phyloP scores from a whole-genome alignment of 306 rosid species.

The Gillenia trifoliata region DNA sequence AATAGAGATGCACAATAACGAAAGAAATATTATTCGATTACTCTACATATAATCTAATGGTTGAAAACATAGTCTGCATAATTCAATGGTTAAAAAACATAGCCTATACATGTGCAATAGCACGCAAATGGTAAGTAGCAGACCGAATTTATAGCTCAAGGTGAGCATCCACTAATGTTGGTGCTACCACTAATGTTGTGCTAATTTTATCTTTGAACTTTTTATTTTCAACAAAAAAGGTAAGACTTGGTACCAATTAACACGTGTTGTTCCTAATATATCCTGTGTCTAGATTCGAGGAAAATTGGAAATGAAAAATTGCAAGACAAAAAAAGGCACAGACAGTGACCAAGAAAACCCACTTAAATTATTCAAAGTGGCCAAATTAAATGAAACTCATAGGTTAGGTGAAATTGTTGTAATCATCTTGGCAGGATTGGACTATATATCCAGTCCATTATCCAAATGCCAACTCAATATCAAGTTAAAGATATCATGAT shows the following conservation, averaged over 20 bases:
- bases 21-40: neutral
- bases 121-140: neutral
- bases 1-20: no score
- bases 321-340: constrained; percentile 4
- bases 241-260: no score
- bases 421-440: neutral
- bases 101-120: neutral
- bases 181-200: constrained; percentile 34
- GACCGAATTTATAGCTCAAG: constrained; percentile 10
- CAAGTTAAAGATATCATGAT: neutral
- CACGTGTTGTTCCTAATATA: no score
- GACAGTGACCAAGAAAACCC: neutral
- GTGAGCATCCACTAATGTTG: constrained; percentile 66
- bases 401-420: neutral
- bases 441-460: neutral
- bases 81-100: no score
- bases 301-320: no score
- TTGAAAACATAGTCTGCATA: no score
- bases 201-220: constrained; percentile 10
- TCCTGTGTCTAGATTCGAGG: no score
- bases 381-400: neutral
- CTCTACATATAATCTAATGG: neutral
- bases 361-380: neutral
- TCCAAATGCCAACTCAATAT: neutral
- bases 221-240: constrained; percentile 6